These are phyloP conservation scores for Sechiopsis laciniata DNA, from an alignment of 306 rosid species.

Conservation along the genomic window DNA sequence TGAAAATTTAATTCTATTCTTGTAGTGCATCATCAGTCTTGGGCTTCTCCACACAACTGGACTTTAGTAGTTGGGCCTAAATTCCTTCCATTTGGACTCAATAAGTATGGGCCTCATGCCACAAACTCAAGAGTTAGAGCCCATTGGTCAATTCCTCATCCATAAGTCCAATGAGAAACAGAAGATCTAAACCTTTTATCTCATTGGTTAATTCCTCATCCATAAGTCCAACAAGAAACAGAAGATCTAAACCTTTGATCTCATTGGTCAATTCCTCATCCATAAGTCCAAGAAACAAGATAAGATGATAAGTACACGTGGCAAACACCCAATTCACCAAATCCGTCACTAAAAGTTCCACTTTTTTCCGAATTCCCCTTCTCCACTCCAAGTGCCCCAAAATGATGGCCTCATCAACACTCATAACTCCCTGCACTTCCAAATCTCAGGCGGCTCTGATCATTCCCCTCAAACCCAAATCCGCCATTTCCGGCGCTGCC, in stretches of 20 bases:
- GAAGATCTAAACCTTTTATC: conserved; percentile 6
- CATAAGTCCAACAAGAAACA: not conserved
- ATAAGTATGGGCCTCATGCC: not conserved
- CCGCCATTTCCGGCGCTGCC: conserved; percentile 13
- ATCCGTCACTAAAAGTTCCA: conserved; percentile 17
- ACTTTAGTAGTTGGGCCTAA: too few species aligned
- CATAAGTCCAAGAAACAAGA: conserved; percentile 29
- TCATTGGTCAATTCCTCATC: conserved; percentile 17
- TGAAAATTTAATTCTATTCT: too few species aligned
- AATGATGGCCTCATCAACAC: conserved; percentile 73
- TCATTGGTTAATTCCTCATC: conserved; percentile 17
- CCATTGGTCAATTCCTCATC: too few species aligned
- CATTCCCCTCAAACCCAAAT: conserved; percentile 42
- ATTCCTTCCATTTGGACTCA: not conserved
- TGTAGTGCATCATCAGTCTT: too few species aligned
- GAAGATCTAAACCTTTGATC: conserved; percentile 5
- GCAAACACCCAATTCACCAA: conserved; percentile 40
- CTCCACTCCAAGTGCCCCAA: conserved; percentile 3
- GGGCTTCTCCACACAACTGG: too few species aligned
- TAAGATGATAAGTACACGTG: conserved; percentile 96
- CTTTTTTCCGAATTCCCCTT: not conserved
- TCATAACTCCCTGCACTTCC: conserved; percentile 71
- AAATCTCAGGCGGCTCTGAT: conserved; percentile 51
- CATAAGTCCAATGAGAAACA: not conserved
- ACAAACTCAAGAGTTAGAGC: too few species aligned